phyloP scores from a whole-genome alignment of 805 yeast genomes.

The Limtongozyma cylindracea region DNA sequence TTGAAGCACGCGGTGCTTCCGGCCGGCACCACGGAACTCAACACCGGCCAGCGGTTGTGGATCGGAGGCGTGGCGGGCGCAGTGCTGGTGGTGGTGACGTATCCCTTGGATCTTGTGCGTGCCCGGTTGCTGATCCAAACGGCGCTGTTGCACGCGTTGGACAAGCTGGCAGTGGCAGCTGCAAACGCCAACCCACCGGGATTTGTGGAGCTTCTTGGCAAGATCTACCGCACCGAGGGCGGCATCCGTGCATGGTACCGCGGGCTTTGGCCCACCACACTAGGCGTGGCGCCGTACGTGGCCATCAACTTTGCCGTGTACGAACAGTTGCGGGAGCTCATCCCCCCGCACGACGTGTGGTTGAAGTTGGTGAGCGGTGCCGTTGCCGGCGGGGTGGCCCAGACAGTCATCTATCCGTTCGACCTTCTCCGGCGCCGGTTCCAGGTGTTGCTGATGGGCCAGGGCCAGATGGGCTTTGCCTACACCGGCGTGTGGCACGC shows the following conservation, averaged over 20 bases:
- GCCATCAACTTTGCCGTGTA: constrained; percentile 82
- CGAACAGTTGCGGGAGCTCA: constrained; percentile 47
- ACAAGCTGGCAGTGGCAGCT: constrained; percentile 28
- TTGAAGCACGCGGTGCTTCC: constrained; percentile 18
- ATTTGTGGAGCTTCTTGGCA: constrained; percentile 24
- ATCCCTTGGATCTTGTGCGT: constrained; percentile 78
- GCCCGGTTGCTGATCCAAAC: constrained; percentile 82
- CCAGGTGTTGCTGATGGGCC: constrained; percentile 72
- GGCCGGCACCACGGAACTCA: constrained; percentile 8
- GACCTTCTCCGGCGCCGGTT: constrained; percentile 74
- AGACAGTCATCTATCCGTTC: constrained; percentile 74
- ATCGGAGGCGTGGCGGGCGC: constrained; percentile 74
- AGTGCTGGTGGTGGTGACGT: constrained; percentile 57
- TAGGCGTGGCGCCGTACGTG: constrained; percentile 92
- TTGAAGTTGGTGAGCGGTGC: constrained; percentile 69
- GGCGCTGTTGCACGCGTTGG: constrained; percentile 29
- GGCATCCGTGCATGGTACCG: constrained; percentile 56
- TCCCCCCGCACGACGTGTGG: constrained; percentile 20
- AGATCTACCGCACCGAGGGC: constrained; percentile 57
- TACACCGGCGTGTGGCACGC: constrained; percentile 65
- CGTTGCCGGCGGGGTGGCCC: constrained; percentile 70
- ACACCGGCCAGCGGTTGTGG: constrained; percentile 30
- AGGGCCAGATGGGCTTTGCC: constrained; percentile 55
- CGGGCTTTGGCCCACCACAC: constrained; percentile 74
- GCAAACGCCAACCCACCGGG: too few species aligned